These are phyloP conservation scores for Elongisporangium anandrum DNA, from an alignment of 352 stramenopile species.

Conservation along the genomic window DNA sequence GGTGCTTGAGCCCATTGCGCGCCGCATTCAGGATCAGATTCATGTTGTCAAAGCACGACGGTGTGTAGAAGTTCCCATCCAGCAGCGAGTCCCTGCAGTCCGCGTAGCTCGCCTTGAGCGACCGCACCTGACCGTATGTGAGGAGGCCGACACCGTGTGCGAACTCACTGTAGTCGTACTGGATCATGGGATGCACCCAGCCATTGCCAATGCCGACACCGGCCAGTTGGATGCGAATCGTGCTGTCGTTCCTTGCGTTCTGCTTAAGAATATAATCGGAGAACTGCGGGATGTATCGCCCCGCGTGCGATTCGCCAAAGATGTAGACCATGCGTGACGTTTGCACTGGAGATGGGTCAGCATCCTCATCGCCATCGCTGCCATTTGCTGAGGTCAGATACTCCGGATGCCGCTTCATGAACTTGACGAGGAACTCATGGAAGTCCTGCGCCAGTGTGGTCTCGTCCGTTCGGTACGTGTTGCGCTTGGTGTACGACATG, in stretches of 20 bases:
- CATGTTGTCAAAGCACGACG: slow-evolving; percentile 90
- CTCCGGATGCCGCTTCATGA: slow-evolving; percentile 84
- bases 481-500: slow-evolving; percentile 62
- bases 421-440: slow-evolving; percentile 92
- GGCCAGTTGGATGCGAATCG: slow-evolving; percentile 55
- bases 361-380: slow-evolving; percentile 18
- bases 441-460: slow-evolving; percentile 75
- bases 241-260: slow-evolving; percentile 44
- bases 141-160: slow-evolving; percentile 92
- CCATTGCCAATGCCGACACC: slow-evolving; percentile 97
- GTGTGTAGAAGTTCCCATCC: slow-evolving; percentile 61
- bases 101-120: slow-evolving; percentile 49
- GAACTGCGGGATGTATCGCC: slow-evolving; percentile 97
- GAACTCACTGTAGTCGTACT: slow-evolving; percentile 95
- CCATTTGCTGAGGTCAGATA: slow-evolving; percentile 37
- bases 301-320: slow-evolving; percentile 95
- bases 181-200: slow-evolving; percentile 94
- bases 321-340: slow-evolving; percentile 88
- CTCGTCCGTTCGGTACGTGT: slow-evolving; percentile 50
- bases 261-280: slow-evolving; percentile 90
- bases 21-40: slow-evolving; percentile 84
- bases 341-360: slow-evolving; percentile 3
- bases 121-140: slow-evolving; percentile 66
- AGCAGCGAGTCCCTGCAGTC: slow-evolving; percentile 77
- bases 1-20: slow-evolving; percentile 26